Conservation (phyloP, 805 yeast species). For the Yarrowia divulgata region DNA sequence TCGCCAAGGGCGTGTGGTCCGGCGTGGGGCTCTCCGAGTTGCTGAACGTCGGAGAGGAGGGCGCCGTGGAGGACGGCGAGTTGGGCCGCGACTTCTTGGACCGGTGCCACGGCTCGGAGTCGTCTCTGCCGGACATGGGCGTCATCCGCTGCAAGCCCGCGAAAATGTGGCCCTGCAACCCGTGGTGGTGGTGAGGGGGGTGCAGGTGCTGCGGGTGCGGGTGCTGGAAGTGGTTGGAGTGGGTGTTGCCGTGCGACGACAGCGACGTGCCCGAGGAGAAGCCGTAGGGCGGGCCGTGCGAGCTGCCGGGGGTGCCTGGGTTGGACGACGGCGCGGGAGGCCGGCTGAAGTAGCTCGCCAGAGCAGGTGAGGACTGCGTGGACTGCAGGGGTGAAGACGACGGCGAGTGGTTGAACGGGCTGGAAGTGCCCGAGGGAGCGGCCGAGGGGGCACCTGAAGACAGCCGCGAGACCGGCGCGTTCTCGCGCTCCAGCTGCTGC, state of each 20-base stretch:
- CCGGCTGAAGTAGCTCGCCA: conserved; percentile 45
- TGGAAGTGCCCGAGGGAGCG: conserved; percentile 42
- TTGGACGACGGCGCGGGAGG: conserved; percentile 30
- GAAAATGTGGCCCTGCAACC: conserved; percentile 41
- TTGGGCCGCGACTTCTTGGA: conserved; percentile 53
- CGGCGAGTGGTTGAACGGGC: conserved; percentile 44
- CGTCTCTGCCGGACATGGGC: conserved; percentile 43
- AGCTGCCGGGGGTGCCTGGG: conserved; percentile 30
- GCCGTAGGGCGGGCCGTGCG: conserved; percentile 38
- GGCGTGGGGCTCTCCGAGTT: conserved; percentile 53
- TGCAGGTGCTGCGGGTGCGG: conserved; percentile 39
- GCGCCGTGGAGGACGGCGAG: conserved; percentile 55
- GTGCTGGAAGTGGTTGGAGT: conserved; percentile 30
- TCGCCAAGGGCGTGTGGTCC: conserved; percentile 55
- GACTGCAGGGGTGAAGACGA: conserved; percentile 41
- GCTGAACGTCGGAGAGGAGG: conserved; percentile 53
- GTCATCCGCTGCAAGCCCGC: conserved; percentile 47
- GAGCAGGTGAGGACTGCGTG: conserved; percentile 44
- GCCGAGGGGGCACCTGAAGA: conserved; percentile 26
- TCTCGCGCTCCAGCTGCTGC: conserved; percentile 55
- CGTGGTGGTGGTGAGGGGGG: conserved; percentile 42
- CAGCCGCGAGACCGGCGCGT: conserved; percentile 27
- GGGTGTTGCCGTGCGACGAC: conserved; percentile 25
- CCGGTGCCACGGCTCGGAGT: conserved; percentile 45
- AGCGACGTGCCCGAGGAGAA: conserved; percentile 26